Evolutionary conservation across 805 yeast genomes (phyloP).

Genomic region (Suhomyces sp.): DNA sequence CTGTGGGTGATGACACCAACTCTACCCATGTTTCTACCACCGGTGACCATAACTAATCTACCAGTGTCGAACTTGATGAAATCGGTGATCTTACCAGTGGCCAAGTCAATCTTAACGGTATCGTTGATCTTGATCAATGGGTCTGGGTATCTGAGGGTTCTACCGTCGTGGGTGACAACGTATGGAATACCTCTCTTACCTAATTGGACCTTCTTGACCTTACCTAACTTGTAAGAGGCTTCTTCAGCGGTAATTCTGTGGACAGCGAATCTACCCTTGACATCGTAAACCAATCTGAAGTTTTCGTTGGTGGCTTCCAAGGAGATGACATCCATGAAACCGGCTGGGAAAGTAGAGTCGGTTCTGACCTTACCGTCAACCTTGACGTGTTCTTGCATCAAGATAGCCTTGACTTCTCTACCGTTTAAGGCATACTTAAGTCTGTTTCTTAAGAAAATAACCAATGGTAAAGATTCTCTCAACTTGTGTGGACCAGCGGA

Average conservation of each 20-base stretch:
- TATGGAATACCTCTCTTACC: slow-evolving; percentile 28
- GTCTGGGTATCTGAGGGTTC: slow-evolving; percentile 29
- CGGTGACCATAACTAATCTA: slow-evolving; percentile 43
- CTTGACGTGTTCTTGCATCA: slow-evolving; percentile 35
- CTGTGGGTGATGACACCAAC: slow-evolving; percentile 44
- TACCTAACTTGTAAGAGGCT: slow-evolving; percentile 27
- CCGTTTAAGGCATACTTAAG: slow-evolving; percentile 36
- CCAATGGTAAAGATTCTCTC: slow-evolving; percentile 35
- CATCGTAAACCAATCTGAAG: slow-evolving; percentile 30
- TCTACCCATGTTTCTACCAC: slow-evolving; percentile 46
- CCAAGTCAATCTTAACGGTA: slow-evolving; percentile 26
- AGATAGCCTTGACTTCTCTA: slow-evolving; percentile 35
- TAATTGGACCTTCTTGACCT: slow-evolving; percentile 26
- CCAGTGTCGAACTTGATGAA: slow-evolving; percentile 41
- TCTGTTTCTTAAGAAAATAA: slow-evolving; percentile 35
- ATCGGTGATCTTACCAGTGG: slow-evolving; percentile 28
- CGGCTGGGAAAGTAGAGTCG: slow-evolving; percentile 33
- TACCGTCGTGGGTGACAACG: slow-evolving; percentile 29
- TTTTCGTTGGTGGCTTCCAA: slow-evolving; percentile 33
- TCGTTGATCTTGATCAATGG: slow-evolving; percentile 24
- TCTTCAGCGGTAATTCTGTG: slow-evolving; percentile 29
- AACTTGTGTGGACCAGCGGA: slow-evolving; percentile 37
- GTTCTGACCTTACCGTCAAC: slow-evolving; percentile 36
- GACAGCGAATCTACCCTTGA: slow-evolving; percentile 30
- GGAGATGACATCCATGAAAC: slow-evolving; percentile 33